phyloP scores from a whole-genome alignment of 306 rosid species.

The Quercus alba region DNA sequence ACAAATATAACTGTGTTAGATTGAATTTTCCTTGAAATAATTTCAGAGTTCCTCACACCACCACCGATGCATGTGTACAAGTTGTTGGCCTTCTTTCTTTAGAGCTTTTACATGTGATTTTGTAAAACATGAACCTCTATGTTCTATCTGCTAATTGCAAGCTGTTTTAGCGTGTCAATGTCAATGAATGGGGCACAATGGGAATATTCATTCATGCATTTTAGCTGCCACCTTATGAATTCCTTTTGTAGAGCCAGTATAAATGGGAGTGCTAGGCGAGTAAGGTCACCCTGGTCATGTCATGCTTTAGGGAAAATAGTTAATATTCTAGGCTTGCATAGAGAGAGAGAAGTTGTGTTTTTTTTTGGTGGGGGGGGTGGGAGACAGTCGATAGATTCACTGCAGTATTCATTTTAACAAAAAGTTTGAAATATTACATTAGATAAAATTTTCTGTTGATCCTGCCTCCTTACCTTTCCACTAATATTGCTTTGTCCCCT shows the following conservation, averaged over 20 bases:
- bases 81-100: not conserved
- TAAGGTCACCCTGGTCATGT: not conserved
- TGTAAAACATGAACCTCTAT: not conserved
- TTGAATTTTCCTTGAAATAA: not conserved
- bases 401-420: not conserved
- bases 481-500: not conserved
- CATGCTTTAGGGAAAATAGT: not conserved
- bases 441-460: slow-evolving; percentile 12
- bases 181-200: not conserved
- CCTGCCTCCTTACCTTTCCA: slow-evolving; percentile 19
- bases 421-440: slow-evolving; percentile 2
- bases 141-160: not conserved
- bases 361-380: too few species aligned
- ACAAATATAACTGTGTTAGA: not conserved
- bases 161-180: not conserved
- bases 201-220: not conserved
- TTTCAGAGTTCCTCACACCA: not conserved
- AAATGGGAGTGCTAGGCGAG: not conserved
- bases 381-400: slow-evolving; percentile 12
- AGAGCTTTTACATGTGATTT: not conserved
- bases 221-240: not conserved
- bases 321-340: not conserved
- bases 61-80: not conserved
- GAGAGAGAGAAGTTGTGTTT: not conserved
- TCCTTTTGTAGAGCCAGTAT: not conserved